These are phyloP conservation scores for Botrytis aclada DNA, from an alignment of 2,329 filamentous ascomycete genomes.

Conservation along the genomic window DNA sequence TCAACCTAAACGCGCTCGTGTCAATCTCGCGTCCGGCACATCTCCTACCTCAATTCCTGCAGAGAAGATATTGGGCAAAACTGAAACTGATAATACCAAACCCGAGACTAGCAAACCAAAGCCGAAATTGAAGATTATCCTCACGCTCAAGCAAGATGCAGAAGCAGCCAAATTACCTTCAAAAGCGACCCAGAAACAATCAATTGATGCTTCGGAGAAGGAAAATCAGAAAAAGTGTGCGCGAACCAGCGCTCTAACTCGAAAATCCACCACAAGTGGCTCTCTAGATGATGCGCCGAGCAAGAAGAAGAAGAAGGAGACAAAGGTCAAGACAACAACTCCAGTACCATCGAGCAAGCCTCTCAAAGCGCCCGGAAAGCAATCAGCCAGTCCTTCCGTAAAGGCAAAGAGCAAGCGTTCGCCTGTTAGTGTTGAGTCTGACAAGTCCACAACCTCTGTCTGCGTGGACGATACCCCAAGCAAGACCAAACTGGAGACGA, in stretches of 20 bases:
- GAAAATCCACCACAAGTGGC: not conserved
- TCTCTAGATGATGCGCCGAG: not conserved
- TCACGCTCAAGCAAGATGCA: not conserved
- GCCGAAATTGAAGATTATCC: not conserved
- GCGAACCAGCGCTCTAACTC: not conserved
- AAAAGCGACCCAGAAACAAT: not conserved
- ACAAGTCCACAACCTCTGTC: not conserved
- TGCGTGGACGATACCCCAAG: not conserved
- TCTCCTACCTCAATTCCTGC: not conserved
- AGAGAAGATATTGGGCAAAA: not conserved
- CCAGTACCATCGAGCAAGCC: not conserved
- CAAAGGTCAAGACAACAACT: not conserved
- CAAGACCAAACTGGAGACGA: not conserved
- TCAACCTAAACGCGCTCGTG: not conserved
- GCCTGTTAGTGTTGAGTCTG: not conserved
- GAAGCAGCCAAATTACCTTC: not conserved
- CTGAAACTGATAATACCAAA: not conserved
- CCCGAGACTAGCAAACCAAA: not conserved
- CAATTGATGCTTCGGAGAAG: not conserved
- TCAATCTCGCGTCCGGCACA: not conserved
- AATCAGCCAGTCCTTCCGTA: not conserved
- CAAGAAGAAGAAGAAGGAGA: not conserved
- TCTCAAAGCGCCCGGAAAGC: not conserved
- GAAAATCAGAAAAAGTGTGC: not conserved
- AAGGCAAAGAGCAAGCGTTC: not conserved